Evolutionary conservation across 2,329 filamentous ascomycete genomes (phyloP).

Genomic region (Fusarium sp.): DNA sequence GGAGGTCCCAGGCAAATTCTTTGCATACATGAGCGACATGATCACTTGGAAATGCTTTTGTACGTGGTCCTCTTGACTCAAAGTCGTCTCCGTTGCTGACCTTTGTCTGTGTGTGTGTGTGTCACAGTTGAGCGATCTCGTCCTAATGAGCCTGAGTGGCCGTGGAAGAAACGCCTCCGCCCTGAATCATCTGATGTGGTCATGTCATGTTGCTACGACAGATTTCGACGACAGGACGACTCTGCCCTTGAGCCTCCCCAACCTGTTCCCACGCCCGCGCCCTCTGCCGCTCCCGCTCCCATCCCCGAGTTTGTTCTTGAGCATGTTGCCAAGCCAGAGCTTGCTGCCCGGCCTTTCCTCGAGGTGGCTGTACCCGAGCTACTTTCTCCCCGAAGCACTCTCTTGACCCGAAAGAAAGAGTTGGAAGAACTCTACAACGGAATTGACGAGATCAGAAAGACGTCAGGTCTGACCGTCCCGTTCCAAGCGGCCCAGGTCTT

Average conservation of each 20-base stretch:
- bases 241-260: not conserved
- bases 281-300: not conserved
- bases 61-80: not conserved
- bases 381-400: not conserved
- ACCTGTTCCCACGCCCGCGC: not conserved
- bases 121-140: not conserved
- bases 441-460: not conserved
- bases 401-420: not conserved
- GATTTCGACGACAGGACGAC: not conserved
- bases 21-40: not conserved
- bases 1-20: not conserved
- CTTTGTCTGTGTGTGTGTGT: not conserved
- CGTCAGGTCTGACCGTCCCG: not conserved
- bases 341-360: not conserved
- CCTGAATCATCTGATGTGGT: not conserved
- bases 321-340: not conserved
- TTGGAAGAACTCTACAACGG: not conserved
- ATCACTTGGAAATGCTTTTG: slow-evolving; percentile 10
- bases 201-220: not conserved
- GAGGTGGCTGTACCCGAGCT: not conserved
- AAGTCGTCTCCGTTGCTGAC: not conserved
- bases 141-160: not conserved
- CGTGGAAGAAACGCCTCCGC: not conserved
- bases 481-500: not conserved
- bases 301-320: not conserved